phyloP scores from a whole-genome alignment of 2,329 filamentous ascomycete genomes.

The Pseudogymnoascus sp. region DNA sequence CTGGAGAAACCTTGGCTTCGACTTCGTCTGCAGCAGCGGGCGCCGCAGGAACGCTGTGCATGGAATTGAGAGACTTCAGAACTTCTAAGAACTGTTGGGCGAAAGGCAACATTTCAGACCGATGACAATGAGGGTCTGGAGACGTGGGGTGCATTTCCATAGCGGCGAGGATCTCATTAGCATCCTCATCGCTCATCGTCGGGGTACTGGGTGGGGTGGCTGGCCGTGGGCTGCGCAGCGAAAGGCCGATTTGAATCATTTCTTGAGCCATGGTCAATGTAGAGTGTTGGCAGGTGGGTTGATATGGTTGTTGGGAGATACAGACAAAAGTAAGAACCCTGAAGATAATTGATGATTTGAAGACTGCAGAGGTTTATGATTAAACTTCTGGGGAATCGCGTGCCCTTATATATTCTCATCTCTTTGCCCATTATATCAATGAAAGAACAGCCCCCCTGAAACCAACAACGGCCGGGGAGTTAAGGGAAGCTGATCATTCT shows the following conservation, averaged over 20 bases:
- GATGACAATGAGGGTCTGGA: too few relatives aligned
- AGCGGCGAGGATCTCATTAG: too few relatives aligned
- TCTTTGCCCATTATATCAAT: background rate
- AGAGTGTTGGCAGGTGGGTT: slow-evolving; percentile 8
- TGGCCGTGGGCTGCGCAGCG: too few relatives aligned
- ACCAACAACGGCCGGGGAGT: background rate
- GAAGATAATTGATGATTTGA: slow-evolving; percentile 4
- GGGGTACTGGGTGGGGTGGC: too few relatives aligned
- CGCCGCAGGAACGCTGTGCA: too few relatives aligned
- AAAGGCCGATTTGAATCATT: slow-evolving; percentile 12
- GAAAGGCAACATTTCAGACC: too few relatives aligned
- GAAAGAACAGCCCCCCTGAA: background rate
- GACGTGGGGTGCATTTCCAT: too few relatives aligned
- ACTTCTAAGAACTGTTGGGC: too few relatives aligned
- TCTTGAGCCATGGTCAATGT: background rate
- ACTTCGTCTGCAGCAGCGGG: too few relatives aligned
- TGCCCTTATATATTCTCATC: background rate
- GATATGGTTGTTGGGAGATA: slow-evolving; percentile 2
- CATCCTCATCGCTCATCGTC: too few relatives aligned
- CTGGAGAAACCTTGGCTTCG: too few relatives aligned
- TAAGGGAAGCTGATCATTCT: background rate
- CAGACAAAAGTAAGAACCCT: slow-evolving; percentile 7
- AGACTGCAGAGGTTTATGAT: slow-evolving; percentile 8
- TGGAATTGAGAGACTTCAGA: too few relatives aligned
- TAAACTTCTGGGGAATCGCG: background rate